Base-by-base conservation (phyloP, 768 basidiomycete species). In the Leccinum imitatum region DNA sequence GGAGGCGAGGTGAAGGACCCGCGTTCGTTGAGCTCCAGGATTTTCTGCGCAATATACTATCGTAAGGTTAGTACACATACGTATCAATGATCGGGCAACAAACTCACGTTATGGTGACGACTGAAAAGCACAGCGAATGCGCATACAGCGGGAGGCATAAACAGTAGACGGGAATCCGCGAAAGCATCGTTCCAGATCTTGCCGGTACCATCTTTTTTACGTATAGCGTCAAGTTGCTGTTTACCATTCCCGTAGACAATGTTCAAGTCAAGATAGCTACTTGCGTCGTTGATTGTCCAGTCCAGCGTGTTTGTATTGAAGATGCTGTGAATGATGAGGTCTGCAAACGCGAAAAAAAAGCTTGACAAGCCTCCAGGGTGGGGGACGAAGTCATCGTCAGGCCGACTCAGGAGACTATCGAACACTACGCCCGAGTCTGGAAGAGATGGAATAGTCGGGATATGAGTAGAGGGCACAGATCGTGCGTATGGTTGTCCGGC, bases 301-400 rank as follows among this genome's bases (percentile, higher is more conserved):
- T 86, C 78, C 3, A n/a, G 48, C 35, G 67, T 74, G 59, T 80
- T 72, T 11, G 84, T 85, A 62, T 87, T 76, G 77, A 93, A 93
- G 62, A 87, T 79, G 54, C 76, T 79, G 72, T 93, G 90, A 64
- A 89, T 90, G 59, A 92, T 77, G 59, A 91, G 73, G 66, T 90
- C 81, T 11, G 90, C 90, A 65, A 92, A 90, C 0, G 90, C 87
- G 65, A 91, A 92, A 74, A 91, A 88, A 17, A 89, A 74, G 59
- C 82, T 81, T 10, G 86, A 89, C 50, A 92, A 81, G 21, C 90
- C 90, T 3, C 82, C 84, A 4, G 87, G 87, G 70, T 89, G 87
- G 8, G 77, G 72, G 19, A 67, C 65, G 61, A 83, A 86, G 58
- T 78, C 69, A 27, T 59, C 41, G 25, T 56, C 35, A 65, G 64